phyloP scores from a whole-genome alignment of 179 eudicot genomes.

The Beta lomatogona region DNA sequence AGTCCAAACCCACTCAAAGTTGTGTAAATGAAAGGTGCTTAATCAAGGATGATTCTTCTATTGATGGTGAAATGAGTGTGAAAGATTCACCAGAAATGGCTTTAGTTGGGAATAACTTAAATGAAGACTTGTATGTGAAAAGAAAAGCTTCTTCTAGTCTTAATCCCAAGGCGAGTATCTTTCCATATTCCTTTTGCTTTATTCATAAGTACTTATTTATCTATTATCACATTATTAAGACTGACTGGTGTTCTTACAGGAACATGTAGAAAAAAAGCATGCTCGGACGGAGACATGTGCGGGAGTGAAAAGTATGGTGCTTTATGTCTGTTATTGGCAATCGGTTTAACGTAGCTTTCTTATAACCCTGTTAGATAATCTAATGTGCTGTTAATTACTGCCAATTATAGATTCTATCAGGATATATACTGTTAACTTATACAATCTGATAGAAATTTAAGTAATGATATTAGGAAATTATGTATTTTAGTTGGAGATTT shows the following conservation, averaged over 20 bases:
- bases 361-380: background rate
- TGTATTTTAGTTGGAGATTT: background rate
- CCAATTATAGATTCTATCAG: background rate
- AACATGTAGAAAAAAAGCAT: conserved; percentile 32
- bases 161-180: conserved; percentile 39
- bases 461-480: background rate
- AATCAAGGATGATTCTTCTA: conserved; percentile 26
- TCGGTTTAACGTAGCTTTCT: conserved; percentile 18
- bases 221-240: background rate
- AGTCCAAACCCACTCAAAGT: conserved; percentile 33
- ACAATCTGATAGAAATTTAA: background rate
- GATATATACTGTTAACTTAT: background rate
- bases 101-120: conserved; percentile 18
- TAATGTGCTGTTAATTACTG: background rate
- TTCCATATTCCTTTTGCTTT: background rate
- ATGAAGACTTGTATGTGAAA: conserved; percentile 40
- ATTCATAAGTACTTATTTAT: background rate
- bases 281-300: conserved; percentile 34
- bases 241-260: conserved; percentile 30
- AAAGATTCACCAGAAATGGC: conserved; percentile 27
- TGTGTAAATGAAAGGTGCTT: conserved; percentile 23
- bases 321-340: background rate
- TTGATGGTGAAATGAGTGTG: conserved; percentile 21
- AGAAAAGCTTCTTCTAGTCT: conserved; percentile 52
- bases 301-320: conserved; percentile 38